These are phyloP conservation scores for Parmales sp. DNA, from an alignment of 108 stramenopile species.

Conservation along the genomic window DNA sequence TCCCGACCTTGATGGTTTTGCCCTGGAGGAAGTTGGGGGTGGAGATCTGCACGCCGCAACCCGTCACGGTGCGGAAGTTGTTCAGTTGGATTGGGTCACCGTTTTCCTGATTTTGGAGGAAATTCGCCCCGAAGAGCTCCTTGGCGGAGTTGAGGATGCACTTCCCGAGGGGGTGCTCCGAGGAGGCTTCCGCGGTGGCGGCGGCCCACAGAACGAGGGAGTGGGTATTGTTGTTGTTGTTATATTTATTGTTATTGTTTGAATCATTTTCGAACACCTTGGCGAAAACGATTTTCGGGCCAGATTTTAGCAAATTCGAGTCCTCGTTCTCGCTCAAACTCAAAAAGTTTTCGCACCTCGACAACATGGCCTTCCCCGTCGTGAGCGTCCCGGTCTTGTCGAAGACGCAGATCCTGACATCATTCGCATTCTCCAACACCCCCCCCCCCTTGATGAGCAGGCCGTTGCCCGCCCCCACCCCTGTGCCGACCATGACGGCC, in stretches of 20 bases:
- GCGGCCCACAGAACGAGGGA: conserved; percentile 52
- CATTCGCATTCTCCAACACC: conserved; percentile 72
- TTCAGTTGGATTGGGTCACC: conserved; percentile 2
- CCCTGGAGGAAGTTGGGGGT: conserved; percentile 1
- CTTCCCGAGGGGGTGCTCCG: conserved; percentile 69
- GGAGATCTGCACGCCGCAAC: conserved; percentile 49
- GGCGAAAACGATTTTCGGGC: too few species aligned
- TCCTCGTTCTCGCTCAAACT: conserved; percentile 23
- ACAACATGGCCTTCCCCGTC: conserved; percentile 60
- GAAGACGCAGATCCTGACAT: conserved; percentile 71
- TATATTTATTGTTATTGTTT: neutral
- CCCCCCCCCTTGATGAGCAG: conserved; percentile 95
- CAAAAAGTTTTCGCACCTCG: conserved; percentile 43
- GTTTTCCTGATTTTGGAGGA: too few species aligned
- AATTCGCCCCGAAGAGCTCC: conserved; percentile 40
- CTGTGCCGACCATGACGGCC: conserved; percentile 93
- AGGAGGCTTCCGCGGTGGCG: conserved; percentile 62
- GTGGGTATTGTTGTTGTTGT: conserved; percentile 14
- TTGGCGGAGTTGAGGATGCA: conserved; percentile 60
- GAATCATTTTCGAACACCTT: too few species aligned
- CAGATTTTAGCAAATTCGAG: too few species aligned
- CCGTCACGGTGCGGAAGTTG: conserved; percentile 46
- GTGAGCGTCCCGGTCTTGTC: conserved; percentile 99
- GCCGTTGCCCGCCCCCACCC: conserved; percentile 84
- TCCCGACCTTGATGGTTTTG: neutral